These are phyloP conservation scores for Sarcodon aspratus DNA, from an alignment of 768 basidiomycete species.

Conservation along the genomic window DNA sequence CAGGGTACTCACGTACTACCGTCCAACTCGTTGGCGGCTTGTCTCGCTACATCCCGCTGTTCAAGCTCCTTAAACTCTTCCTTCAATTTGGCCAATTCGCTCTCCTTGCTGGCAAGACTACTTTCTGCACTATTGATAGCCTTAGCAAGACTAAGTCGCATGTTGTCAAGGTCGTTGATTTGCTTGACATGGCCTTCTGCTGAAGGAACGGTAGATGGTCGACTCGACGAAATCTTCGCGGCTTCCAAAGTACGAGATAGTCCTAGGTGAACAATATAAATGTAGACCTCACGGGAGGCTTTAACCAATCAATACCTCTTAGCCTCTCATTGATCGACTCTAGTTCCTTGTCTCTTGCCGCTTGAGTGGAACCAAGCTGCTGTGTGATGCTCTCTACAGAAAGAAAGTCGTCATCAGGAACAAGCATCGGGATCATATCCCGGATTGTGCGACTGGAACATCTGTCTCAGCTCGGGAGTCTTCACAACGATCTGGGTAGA, in stretches of 20 bases:
- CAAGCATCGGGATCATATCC: slow-evolving; percentile 62
- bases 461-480: neutral
- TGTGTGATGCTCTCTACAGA: slow-evolving; percentile 69
- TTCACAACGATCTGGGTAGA: neutral
- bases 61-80: slow-evolving; percentile 53
- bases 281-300: neutral
- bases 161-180: slow-evolving; percentile 55
- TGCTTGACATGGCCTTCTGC: slow-evolving; percentile 46
- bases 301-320: slow-evolving; percentile 31
- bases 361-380: slow-evolving; percentile 46
- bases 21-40: slow-evolving; percentile 50
- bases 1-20: slow-evolving; percentile 43
- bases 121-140: slow-evolving; percentile 66
- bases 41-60: slow-evolving; percentile 57
- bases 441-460: slow-evolving; percentile 47
- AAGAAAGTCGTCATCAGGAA: slow-evolving; percentile 70
- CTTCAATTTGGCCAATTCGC: slow-evolving; percentile 56
- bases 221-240: slow-evolving; percentile 57
- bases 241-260: slow-evolving; percentile 54
- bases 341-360: slow-evolving; percentile 49
- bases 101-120: slow-evolving; percentile 53
- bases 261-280: slow-evolving; percentile 26
- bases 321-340: slow-evolving; percentile 57
- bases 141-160: slow-evolving; percentile 56
- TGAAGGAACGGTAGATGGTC: slow-evolving; percentile 61